Percentiles rank a stretch among this genome's conserved stretches.
Conservation (phyloP, 352 stramenopile species). For the Pythium insidiosum region DNA sequence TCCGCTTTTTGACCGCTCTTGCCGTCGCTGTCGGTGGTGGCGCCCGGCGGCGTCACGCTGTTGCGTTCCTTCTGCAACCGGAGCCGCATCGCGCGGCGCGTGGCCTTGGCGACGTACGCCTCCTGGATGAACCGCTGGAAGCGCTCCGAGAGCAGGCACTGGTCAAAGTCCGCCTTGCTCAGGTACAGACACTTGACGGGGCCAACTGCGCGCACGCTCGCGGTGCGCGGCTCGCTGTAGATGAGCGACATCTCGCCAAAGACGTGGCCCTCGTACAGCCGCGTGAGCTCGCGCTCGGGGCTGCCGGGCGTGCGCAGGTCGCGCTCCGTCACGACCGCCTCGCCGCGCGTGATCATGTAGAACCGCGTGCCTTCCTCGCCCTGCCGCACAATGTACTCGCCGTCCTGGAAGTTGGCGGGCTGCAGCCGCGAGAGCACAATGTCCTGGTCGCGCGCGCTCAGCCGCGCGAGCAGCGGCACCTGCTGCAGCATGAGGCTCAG, state of each 20-base stretch:
- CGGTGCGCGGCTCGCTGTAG: constrained; percentile 81
- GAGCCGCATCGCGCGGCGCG: constrained; percentile 69
- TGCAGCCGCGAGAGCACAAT: constrained; percentile 74
- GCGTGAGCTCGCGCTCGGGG: constrained; percentile 67
- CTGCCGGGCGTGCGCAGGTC: constrained; percentile 17
- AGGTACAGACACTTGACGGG: constrained; percentile 83
- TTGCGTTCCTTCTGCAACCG: constrained; percentile 58
- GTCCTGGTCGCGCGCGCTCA: constrained; percentile 72
- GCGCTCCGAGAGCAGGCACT: constrained; percentile 71
- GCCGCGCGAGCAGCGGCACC: constrained; percentile 61
- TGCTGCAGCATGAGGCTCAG: constrained; percentile 86
- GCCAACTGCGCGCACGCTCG: constrained; percentile 66
- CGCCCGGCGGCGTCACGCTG: constrained; percentile 11
- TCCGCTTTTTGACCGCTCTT: constrained; percentile 16
- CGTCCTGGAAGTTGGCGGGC: constrained; percentile 76
- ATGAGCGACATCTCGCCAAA: constrained; percentile 87
- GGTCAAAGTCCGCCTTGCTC: constrained; percentile 84
- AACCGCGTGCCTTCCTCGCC: constrained; percentile 83
- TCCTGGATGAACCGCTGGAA: constrained; percentile 86
- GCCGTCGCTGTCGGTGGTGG: constrained; percentile 8
- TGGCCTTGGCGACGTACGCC: constrained; percentile 81
- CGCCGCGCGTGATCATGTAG: constrained; percentile 86
- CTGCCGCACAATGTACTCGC: constrained; percentile 87
- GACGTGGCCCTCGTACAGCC: constrained; percentile 83
- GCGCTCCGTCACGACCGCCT: constrained; percentile 75